Evolutionary conservation across 2,329 filamentous ascomycete genomes (phyloP).

Genomic region (Knufia fluminis): DNA sequence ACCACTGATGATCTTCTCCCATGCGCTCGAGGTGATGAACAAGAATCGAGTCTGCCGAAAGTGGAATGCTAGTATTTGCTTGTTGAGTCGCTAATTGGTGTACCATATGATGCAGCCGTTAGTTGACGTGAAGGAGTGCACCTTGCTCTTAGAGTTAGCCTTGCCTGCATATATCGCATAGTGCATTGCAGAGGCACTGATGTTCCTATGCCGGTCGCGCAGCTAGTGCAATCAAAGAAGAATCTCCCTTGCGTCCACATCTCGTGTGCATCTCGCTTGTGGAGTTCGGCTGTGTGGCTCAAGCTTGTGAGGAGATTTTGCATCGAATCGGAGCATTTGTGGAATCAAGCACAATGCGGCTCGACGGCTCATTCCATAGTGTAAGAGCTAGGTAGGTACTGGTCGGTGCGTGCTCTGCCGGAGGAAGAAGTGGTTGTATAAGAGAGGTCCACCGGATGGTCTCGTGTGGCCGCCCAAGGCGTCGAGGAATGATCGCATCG

Average conservation of each 20-base stretch:
- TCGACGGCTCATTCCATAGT: not conserved
- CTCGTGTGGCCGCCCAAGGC: not conserved
- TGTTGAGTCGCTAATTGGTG: slow-evolving; percentile 1
- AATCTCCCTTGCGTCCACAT: not conserved
- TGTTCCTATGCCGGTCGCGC: not conserved
- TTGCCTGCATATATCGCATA: slow-evolving; percentile 5
- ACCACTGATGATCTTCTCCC: slow-evolving; percentile 4
- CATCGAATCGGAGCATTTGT: not conserved
- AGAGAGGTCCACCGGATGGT: not conserved
- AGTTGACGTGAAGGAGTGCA: not conserved
- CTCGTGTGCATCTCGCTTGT: not conserved
- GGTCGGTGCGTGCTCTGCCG: not conserved
- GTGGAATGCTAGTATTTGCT: not conserved
- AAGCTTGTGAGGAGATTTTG: not conserved
- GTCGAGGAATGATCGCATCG: not conserved
- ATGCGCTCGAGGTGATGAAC: slow-evolving; percentile 7
- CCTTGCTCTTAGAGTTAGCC: slow-evolving; percentile 7
- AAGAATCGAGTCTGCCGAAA: not conserved
- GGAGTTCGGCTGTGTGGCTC: not conserved
- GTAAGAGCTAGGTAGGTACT: not conserved
- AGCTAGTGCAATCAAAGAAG: not conserved
- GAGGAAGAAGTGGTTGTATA: not conserved
- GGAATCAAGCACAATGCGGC: not conserved
- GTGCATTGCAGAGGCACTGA: not conserved
- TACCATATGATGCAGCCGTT: not conserved